These are phyloP conservation scores for Fusarium scirpi DNA, from an alignment of 2,329 filamentous ascomycete genomes.

Conservation along the genomic window DNA sequence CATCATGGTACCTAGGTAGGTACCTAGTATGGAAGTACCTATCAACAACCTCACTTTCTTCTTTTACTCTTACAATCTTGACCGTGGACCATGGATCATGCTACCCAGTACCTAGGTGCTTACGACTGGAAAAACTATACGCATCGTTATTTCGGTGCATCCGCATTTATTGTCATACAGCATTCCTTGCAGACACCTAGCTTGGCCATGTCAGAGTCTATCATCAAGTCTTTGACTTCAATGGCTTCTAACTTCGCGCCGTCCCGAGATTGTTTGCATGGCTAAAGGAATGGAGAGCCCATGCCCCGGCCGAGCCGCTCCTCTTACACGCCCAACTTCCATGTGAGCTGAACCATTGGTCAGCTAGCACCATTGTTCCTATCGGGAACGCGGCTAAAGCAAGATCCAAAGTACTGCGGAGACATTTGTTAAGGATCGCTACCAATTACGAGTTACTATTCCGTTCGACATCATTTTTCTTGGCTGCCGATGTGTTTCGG, in stretches of 20 bases:
- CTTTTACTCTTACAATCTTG: background rate
- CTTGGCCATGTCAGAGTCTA: slow-evolving; percentile 7
- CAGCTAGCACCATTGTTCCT: background rate
- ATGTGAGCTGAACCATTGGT: background rate
- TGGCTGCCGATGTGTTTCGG: slow-evolving; percentile 18
- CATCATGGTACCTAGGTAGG: background rate
- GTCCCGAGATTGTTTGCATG: slow-evolving; percentile 12
- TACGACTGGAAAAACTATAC: background rate
- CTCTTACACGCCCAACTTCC: background rate
- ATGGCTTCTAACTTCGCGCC: slow-evolving; percentile 35
- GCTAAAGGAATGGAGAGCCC: background rate
- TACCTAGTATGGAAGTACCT: background rate
- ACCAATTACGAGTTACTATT: background rate
- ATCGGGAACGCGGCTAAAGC: background rate
- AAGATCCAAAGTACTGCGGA: background rate
- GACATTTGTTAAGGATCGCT: background rate
- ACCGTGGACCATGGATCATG: background rate
- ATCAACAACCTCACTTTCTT: background rate
- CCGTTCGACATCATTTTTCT: background rate
- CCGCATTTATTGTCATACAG: slow-evolving; percentile 10
- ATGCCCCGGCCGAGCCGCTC: background rate
- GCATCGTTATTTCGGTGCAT: background rate
- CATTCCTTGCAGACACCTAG: slow-evolving; percentile 32
- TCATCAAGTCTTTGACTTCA: slow-evolving; percentile 5
- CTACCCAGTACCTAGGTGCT: background rate